Percentiles rank a stretch among this genome's conserved stretches.
phyloP scores from a whole-genome alignment of 495 filamentous ascomycete species.

The Daldinia vernicosa region DNA sequence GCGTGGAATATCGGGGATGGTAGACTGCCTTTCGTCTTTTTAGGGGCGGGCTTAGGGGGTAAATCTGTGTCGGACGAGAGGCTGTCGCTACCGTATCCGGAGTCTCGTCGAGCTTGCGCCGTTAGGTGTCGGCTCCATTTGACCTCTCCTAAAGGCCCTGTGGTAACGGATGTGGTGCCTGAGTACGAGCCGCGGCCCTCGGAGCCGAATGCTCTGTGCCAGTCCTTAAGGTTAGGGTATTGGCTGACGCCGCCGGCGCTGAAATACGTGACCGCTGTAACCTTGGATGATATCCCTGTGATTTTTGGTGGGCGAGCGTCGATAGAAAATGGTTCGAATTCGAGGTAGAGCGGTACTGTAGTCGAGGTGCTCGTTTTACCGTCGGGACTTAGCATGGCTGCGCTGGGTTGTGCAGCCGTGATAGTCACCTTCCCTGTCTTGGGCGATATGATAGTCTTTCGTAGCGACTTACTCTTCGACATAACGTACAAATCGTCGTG shows the following conservation, averaged over 20 bases:
- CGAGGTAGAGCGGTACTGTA: constrained; percentile 72
- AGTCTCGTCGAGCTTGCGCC: constrained; percentile 64
- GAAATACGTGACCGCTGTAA: constrained; percentile 80
- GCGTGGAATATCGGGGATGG: constrained; percentile 63
- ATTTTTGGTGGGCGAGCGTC: constrained; percentile 72
- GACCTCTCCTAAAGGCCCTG: constrained; percentile 69
- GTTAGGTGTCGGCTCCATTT: constrained; percentile 69
- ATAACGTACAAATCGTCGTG: constrained; percentile 71
- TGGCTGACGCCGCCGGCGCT: constrained; percentile 52
- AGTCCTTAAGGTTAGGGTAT: constrained; percentile 68
- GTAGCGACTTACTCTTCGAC: constrained; percentile 77
- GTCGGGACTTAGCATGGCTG: constrained; percentile 67
- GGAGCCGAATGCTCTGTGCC: constrained; percentile 55
- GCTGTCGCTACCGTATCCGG: constrained; percentile 56
- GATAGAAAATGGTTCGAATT: constrained; percentile 73
- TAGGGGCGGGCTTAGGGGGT: constrained; percentile 4
- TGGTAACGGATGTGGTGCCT: constrained; percentile 69
- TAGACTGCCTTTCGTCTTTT: constrained; percentile 9
- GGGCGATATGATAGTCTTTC: constrained; percentile 78
- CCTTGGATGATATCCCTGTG: constrained; percentile 70
- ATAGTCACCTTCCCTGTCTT: constrained; percentile 78
- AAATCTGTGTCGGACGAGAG: constrained; percentile 35
- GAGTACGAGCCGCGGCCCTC: constrained; percentile 70
- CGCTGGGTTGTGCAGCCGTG: constrained; percentile 75
- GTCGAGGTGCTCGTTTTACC: constrained; percentile 58